Evolutionary conservation across 2,329 filamentous ascomycete genomes (phyloP).

Genomic region (Arthrobotrys sphaeroides): DNA sequence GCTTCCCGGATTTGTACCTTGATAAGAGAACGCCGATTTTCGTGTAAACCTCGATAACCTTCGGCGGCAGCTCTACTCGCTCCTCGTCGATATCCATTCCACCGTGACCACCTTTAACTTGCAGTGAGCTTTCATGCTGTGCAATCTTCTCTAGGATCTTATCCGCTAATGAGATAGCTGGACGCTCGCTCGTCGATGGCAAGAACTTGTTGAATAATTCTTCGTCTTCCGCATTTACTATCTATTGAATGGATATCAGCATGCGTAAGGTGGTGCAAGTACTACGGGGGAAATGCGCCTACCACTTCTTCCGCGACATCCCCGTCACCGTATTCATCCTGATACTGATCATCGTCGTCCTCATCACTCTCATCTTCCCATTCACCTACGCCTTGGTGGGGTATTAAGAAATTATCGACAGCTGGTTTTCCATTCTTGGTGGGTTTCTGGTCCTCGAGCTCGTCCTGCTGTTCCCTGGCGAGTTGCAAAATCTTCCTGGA

Average conservation of each 20-base stretch:
- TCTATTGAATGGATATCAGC: conserved; percentile 63
- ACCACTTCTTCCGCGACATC: conserved; percentile 39
- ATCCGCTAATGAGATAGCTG: conserved; percentile 84
- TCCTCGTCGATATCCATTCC: conserved; percentile 68
- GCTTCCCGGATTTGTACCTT: conserved; percentile 92
- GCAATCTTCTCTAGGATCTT: conserved; percentile 95
- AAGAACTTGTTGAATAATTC: conserved; percentile 92
- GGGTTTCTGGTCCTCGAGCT: conserved; percentile 51
- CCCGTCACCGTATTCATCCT: conserved; percentile 50
- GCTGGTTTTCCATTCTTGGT: conserved; percentile 53
- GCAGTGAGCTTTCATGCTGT: conserved; percentile 79
- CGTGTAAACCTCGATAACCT: conserved; percentile 92
- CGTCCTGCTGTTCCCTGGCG: conserved; percentile 72
- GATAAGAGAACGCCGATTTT: conserved; percentile 90
- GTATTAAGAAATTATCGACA: conserved; percentile 54
- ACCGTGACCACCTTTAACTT: conserved; percentile 59
- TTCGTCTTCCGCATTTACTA: conserved; percentile 87
- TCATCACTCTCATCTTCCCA: conserved; percentile 54
- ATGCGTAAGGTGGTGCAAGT: too few relatives aligned
- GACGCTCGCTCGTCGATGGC: conserved; percentile 76
- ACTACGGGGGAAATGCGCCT: too few relatives aligned
- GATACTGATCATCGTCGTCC: conserved; percentile 54
- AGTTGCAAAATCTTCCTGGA: conserved; percentile 89
- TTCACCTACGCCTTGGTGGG: conserved; percentile 45
- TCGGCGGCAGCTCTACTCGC: conserved; percentile 84